Evolutionary conservation across 2,329 filamentous ascomycete genomes (phyloP).

Genomic region (Xylariaceae sp.): DNA sequence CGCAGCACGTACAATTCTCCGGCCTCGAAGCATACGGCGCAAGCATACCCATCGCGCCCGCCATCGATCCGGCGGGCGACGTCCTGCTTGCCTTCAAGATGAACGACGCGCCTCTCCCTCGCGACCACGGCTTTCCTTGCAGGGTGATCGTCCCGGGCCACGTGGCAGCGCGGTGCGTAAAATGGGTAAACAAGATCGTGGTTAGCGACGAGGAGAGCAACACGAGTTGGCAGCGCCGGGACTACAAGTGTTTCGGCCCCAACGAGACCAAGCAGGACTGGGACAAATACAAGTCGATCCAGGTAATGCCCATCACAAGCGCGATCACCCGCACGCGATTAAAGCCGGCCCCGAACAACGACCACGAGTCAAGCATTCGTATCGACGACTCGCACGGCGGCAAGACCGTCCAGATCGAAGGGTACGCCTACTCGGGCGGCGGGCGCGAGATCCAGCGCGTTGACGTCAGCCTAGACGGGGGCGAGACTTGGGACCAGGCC

Average conservation of each 20-base stretch:
- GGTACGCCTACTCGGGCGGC: constrained; percentile 71
- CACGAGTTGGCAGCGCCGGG: constrained; percentile 66
- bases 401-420: constrained; percentile 47
- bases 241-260: constrained; percentile 71
- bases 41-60: constrained; percentile 62
- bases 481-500: constrained; percentile 66
- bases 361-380: background rate
- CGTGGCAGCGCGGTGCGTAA: constrained; percentile 68
- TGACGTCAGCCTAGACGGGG: constrained; percentile 66
- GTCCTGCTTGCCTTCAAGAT: constrained; percentile 69
- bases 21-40: constrained; percentile 64
- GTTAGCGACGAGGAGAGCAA: constrained; percentile 68
- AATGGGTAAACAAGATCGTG: constrained; percentile 68
- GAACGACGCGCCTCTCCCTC: constrained; percentile 65
- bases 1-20: constrained; percentile 47
- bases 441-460: constrained; percentile 68
- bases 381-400: constrained; percentile 4
- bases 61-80: constrained; percentile 62
- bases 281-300: constrained; percentile 65
- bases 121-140: constrained; percentile 68
- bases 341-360: constrained; percentile 21
- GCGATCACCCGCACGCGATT: constrained; percentile 56
- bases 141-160: constrained; percentile 65
- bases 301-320: constrained; percentile 69
- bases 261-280: constrained; percentile 64